Conservation (phyloP, 2,329 filamentous ascomycete genomes). For the Colletotrichum euphorbiae region DNA sequence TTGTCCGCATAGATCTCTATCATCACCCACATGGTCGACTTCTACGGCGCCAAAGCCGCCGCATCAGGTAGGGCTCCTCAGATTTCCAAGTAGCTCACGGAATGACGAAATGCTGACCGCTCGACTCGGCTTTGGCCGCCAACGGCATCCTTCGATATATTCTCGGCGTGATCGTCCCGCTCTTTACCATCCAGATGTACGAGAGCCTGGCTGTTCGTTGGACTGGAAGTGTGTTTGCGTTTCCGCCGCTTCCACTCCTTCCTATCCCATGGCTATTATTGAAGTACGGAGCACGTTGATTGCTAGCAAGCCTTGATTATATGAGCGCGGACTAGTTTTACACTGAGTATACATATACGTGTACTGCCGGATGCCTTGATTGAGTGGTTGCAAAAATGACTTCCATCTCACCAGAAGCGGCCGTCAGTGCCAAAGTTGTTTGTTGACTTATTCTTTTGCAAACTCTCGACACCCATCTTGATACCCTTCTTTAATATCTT, state of each 20-base stretch:
- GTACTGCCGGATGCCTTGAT: no score
- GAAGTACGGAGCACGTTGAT: slow-evolving; percentile 29
- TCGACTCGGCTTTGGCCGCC: slow-evolving; percentile 48
- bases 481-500: no score
- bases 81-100: not conserved
- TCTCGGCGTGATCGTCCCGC: slow-evolving; percentile 55
- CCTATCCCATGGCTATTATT: slow-evolving; percentile 42
- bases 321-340: not conserved
- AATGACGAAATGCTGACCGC: not conserved
- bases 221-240: slow-evolving; percentile 46
- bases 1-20: not conserved
- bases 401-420: no score
- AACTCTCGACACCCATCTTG: no score
- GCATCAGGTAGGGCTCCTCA: slow-evolving; percentile 28
- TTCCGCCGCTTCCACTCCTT: slow-evolving; percentile 37
- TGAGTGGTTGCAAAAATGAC: no score
- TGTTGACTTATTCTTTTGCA: no score
- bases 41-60: slow-evolving; percentile 38
- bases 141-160: slow-evolving; percentile 57
- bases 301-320: not conserved
- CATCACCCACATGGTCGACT: slow-evolving; percentile 42
- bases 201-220: slow-evolving; percentile 50
- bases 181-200: slow-evolving; percentile 57
- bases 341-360: no score
- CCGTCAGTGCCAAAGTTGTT: no score